These are phyloP conservation scores for Penicillium silybi DNA, from an alignment of 495 filamentous ascomycete species.

Conservation along the genomic window DNA sequence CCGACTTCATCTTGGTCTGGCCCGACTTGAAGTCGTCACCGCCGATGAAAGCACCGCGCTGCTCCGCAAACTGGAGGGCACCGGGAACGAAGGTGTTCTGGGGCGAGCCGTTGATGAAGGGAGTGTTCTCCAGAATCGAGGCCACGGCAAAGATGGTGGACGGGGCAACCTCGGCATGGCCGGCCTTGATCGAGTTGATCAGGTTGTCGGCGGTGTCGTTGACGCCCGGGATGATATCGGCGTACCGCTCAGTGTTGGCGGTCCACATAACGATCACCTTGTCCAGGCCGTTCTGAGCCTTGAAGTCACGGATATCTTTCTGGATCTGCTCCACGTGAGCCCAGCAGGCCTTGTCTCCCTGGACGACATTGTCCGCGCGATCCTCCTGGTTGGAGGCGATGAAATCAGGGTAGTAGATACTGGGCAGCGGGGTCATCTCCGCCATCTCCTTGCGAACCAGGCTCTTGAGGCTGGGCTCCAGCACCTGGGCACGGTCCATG, in stretches of 20 bases:
- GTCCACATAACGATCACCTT: slow-evolving; percentile 99
- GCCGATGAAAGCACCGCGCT: slow-evolving; percentile 85
- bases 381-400: slow-evolving; percentile 98
- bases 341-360: slow-evolving; percentile 75
- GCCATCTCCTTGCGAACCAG: slow-evolving; percentile 91
- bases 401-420: slow-evolving; percentile 98
- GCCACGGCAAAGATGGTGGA: slow-evolving; percentile 96
- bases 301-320: slow-evolving; percentile 95
- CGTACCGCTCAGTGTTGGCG: slow-evolving; percentile 96
- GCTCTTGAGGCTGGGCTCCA: slow-evolving; percentile 87
- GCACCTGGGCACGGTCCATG: slow-evolving; percentile 93
- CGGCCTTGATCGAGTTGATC: slow-evolving; percentile 75
- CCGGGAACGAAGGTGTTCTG: slow-evolving; percentile 99
- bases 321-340: slow-evolving; percentile 92
- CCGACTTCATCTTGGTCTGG: slow-evolving; percentile 99
- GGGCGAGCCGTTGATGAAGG: slow-evolving; percentile 99
- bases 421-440: slow-evolving; percentile 82
- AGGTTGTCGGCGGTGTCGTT: slow-evolving; percentile 97
- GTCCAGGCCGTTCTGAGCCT: slow-evolving; percentile 77
- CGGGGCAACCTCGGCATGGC: slow-evolving; percentile 85
- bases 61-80: slow-evolving; percentile 83
- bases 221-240: slow-evolving; percentile 80
- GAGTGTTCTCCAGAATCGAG: slow-evolving; percentile 80
- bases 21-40: slow-evolving; percentile 99
- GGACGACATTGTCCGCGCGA: slow-evolving; percentile 86